phyloP scores from a whole-genome alignment of 805 yeast species.

The Saturnispora gosingensis region DNA sequence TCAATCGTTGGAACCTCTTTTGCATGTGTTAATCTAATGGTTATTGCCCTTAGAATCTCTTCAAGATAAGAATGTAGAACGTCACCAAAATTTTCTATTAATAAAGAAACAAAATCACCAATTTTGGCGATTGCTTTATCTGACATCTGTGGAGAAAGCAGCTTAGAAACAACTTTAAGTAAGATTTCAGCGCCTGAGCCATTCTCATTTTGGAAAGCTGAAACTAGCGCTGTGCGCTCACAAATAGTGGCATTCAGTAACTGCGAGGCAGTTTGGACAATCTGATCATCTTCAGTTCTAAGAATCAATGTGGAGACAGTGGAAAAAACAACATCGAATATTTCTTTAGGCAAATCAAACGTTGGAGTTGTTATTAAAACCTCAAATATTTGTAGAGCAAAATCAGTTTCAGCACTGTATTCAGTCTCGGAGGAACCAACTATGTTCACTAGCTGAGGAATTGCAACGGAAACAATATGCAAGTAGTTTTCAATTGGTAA shows the following conservation, averaged over 20 bases:
- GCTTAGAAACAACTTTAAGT: constrained; percentile 56
- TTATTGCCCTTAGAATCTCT: constrained; percentile 66
- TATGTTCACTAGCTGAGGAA: constrained; percentile 41
- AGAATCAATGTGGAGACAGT: constrained; percentile 32
- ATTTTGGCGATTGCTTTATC: constrained; percentile 79
- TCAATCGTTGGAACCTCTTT: constrained; percentile 67
- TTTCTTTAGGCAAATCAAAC: constrained; percentile 17
- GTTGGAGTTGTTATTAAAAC: constrained; percentile 33
- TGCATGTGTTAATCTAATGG: constrained; percentile 55
- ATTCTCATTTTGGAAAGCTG: constrained; percentile 14
- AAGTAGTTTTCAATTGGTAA: constrained; percentile 38
- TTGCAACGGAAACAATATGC: constrained; percentile 38
- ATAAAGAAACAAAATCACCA: constrained; percentile 38
- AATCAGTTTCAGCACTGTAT: constrained; percentile 51
- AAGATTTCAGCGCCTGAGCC: constrained; percentile 45
- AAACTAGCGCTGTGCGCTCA: constrained; percentile 18
- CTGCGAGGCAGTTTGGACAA: constrained; percentile 70
- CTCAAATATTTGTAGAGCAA: constrained; percentile 49
- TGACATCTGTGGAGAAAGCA: constrained; percentile 59
- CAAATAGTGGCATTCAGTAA: constrained; percentile 54
- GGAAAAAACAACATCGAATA: constrained; percentile 38
- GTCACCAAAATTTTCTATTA: constrained; percentile 28
- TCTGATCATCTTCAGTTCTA: constrained; percentile 59
- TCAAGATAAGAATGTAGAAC: constrained; percentile 35
- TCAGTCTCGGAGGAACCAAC: constrained; percentile 32